Conservation (phyloP, 225 moss, liverwort and hornwort genomes). For the Bryum argenteum region DNA sequence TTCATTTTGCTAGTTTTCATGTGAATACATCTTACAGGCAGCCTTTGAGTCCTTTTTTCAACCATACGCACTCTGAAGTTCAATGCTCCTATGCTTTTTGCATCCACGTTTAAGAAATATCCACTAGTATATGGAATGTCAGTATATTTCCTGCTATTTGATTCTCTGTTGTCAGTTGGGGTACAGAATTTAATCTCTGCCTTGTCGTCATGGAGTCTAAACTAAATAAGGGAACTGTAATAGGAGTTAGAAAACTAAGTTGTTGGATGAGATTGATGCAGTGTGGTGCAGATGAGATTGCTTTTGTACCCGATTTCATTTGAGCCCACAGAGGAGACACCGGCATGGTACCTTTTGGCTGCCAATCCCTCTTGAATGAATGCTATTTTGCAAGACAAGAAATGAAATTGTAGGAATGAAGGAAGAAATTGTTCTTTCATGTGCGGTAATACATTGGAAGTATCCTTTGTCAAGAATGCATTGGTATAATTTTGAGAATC, state of each 20-base stretch:
- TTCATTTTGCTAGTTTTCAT: conserved; percentile 35
- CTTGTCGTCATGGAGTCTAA: too few relatives aligned
- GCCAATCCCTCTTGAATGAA: neutral
- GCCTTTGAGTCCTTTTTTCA: too few relatives aligned
- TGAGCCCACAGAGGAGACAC: neutral
- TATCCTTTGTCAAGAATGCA: too few relatives aligned
- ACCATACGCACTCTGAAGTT: too few relatives aligned
- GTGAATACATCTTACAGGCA: neutral
- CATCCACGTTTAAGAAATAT: too few relatives aligned
- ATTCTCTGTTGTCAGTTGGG: neutral
- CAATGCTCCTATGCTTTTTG: too few relatives aligned
- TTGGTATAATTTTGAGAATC: too few relatives aligned
- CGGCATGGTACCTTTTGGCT: conserved; percentile 26
- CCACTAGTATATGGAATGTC: neutral
- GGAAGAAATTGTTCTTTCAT: too few relatives aligned
- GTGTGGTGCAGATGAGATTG: conserved; percentile 35
- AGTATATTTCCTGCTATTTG: neutral
- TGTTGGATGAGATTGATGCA: conserved; percentile 7
- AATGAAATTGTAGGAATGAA: too few relatives aligned
- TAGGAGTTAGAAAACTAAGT: neutral
- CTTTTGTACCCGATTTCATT: conserved; percentile 19
- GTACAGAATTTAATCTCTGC: neutral
- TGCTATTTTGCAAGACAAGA: too few relatives aligned
- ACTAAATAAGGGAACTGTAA: neutral
- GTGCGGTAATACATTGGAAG: too few relatives aligned